Evolutionary conservation across 1,284 basidiomycete species (phyloP).

Genomic region (Cutaneotrichosporon sp.): DNA sequence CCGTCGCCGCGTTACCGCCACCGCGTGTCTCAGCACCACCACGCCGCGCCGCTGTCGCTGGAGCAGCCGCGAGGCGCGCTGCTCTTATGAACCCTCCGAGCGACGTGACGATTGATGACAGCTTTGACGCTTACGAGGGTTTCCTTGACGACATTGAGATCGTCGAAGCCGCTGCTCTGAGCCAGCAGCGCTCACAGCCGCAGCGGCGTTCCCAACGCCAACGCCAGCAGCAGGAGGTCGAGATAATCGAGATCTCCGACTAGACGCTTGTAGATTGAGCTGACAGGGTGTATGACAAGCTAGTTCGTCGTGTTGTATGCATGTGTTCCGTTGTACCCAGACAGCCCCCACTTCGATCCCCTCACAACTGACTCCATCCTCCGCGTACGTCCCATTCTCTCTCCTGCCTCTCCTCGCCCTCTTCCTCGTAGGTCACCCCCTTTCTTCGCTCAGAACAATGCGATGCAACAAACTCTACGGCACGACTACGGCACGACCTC

Average conservation of each 20-base stretch:
- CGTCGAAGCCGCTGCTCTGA: conserved; percentile 24
- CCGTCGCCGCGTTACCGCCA: conserved; percentile 1
- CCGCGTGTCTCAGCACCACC: background rate
- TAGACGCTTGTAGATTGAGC: background rate
- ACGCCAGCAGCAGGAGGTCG: background rate
- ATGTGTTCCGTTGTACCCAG: background rate
- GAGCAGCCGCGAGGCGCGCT: conserved; percentile 20
- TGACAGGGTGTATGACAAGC: background rate
- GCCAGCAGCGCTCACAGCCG: background rate
- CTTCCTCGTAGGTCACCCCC: background rate
- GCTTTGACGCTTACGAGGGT: conserved; percentile 29
- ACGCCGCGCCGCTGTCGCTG: conserved; percentile 10
- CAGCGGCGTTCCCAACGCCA: background rate
- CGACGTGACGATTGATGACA: conserved; percentile 16
- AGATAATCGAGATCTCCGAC: conserved; percentile 20
- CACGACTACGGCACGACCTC: conserved; percentile 81
- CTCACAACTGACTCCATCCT: background rate
- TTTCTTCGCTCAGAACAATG: conserved; percentile 14
- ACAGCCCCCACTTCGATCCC: background rate
- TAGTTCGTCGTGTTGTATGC: background rate
- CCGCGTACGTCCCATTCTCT: background rate
- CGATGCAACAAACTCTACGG: conserved; percentile 56
- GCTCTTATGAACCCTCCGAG: conserved; percentile 15
- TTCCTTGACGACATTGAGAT: conserved; percentile 29
- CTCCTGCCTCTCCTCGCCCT: background rate